Conservation (phyloP, 768 basidiomycete species). For the Grammothele lineata region DNA sequence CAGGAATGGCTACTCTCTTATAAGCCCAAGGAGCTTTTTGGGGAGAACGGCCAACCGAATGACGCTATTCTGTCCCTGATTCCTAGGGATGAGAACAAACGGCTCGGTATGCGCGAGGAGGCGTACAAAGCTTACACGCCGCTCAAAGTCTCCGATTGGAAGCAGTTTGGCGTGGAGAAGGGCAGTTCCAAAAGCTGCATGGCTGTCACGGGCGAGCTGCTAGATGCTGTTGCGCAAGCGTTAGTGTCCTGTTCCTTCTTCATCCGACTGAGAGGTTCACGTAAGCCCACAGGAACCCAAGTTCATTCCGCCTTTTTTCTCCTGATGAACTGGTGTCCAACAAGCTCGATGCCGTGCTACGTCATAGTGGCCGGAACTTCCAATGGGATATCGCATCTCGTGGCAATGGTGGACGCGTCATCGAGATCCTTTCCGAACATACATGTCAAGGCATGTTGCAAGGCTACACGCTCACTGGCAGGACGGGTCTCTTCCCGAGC, state of each 20-base stretch:
- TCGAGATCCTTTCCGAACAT: conserved; percentile 88
- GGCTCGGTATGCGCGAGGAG: conserved; percentile 66
- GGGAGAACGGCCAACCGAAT: conserved; percentile 46
- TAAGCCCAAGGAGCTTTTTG: conserved; percentile 62
- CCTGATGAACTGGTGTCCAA: conserved; percentile 88
- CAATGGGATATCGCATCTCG: conserved; percentile 77
- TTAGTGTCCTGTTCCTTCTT: background rate
- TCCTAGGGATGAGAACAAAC: conserved; percentile 43
- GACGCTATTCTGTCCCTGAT: conserved; percentile 55
- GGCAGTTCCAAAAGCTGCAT: conserved; percentile 71
- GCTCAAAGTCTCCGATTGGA: conserved; percentile 67
- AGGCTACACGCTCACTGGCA: conserved; percentile 88
- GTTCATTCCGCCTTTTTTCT: conserved; percentile 82
- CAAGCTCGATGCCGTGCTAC: conserved; percentile 80
- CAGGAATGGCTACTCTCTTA: conserved; percentile 76
- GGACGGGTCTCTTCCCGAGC: conserved; percentile 80
- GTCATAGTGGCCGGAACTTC: conserved; percentile 66
- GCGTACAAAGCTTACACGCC: conserved; percentile 58
- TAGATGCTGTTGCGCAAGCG: conserved; percentile 51
- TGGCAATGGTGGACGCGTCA: conserved; percentile 72
- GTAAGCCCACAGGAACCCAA: conserved; percentile 73
- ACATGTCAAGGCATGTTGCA: conserved; percentile 90
- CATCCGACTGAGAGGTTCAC: no score
- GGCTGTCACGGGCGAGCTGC: conserved; percentile 59
- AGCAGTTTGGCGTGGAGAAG: conserved; percentile 42